Percentiles rank a stretch among this genome's conserved stretches.
phyloP scores from a whole-genome alignment of 257 asterid species.

The Asclepias syriaca region DNA sequence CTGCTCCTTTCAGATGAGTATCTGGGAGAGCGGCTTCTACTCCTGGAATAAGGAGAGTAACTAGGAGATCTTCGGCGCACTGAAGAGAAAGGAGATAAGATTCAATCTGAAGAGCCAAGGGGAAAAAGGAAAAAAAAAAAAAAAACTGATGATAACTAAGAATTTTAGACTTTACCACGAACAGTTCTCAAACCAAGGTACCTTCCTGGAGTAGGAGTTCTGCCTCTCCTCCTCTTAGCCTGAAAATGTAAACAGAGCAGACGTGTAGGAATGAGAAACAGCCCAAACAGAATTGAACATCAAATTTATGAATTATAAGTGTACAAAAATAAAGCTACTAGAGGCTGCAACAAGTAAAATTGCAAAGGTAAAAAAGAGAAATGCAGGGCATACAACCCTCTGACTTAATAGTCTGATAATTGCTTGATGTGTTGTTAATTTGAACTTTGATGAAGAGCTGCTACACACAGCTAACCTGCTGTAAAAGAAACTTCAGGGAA shows the following conservation, averaged over 20 bases:
- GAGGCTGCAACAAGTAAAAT: conserved; percentile 14
- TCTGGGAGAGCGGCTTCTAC: conserved; percentile 38
- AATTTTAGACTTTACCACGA: conserved; percentile 37
- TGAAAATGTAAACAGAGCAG: conserved; percentile 18
- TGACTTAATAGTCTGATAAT: conserved; percentile 47
- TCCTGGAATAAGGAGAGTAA: conserved; percentile 41
- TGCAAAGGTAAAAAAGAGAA: conserved; percentile 31
- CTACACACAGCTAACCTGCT: conserved; percentile 93
- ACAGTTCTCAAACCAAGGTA: conserved; percentile 63
- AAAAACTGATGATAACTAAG: neutral
- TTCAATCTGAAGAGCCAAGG: neutral
- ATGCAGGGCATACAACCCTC: conserved; percentile 97
- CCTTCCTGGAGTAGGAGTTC: conserved; percentile 90
- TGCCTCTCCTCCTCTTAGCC: conserved; percentile 86
- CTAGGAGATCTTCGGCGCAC: conserved; percentile 48
- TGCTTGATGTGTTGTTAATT: conserved; percentile 72
- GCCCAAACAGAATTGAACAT: neutral
- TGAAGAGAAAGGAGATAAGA: neutral
- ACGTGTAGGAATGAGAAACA: conserved; percentile 2
- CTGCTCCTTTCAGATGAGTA: conserved; percentile 4
- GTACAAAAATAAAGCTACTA: neutral
- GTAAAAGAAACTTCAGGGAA: conserved; percentile 66
- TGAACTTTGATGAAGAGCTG: conserved; percentile 81
- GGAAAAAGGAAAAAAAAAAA: neutral
- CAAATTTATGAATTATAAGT: neutral